Conservation (phyloP, 805 yeast species). For the Teunomyces funiuensis region DNA sequence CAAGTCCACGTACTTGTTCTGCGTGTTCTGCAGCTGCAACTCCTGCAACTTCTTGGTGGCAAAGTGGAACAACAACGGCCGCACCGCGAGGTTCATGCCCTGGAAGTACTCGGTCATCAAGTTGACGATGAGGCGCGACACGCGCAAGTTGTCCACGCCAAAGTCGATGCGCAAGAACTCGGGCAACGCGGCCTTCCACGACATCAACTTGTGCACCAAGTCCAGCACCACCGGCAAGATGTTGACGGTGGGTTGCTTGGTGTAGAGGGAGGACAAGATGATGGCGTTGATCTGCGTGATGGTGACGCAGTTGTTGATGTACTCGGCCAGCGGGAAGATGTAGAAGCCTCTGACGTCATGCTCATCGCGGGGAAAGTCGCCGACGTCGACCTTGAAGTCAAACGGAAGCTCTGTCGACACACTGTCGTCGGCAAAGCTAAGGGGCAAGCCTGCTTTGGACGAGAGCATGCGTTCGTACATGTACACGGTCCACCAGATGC, state of each 20-base stretch:
- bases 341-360: conserved; percentile 62
- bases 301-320: conserved; percentile 71
- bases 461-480: conserved; percentile 70
- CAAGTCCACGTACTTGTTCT: conserved; percentile 59
- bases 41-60: conserved; percentile 64
- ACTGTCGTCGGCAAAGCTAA: conserved; percentile 78
- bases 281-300: conserved; percentile 78
- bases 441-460: conserved; percentile 78
- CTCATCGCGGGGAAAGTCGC: conserved; percentile 34
- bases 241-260: conserved; percentile 73
- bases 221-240: conserved; percentile 73
- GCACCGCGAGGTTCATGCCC: conserved; percentile 74
- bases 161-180: conserved; percentile 66
- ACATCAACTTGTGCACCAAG: conserved; percentile 61
- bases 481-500: conserved; percentile 51
- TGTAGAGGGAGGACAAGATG: conserved; percentile 66
- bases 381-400: conserved; percentile 60
- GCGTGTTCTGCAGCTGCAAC: conserved; percentile 35
- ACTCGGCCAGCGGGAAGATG: conserved; percentile 77
- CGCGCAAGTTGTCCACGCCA: conserved; percentile 49
- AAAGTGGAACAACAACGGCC: conserved; percentile 76
- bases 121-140: conserved; percentile 67
- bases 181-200: conserved; percentile 69
- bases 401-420: conserved; percentile 75
- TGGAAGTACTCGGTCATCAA: conserved; percentile 82